These are phyloP conservation scores for Euryodendron excelsum DNA, from an alignment of 148 eudicot species.

Conservation along the genomic window DNA sequence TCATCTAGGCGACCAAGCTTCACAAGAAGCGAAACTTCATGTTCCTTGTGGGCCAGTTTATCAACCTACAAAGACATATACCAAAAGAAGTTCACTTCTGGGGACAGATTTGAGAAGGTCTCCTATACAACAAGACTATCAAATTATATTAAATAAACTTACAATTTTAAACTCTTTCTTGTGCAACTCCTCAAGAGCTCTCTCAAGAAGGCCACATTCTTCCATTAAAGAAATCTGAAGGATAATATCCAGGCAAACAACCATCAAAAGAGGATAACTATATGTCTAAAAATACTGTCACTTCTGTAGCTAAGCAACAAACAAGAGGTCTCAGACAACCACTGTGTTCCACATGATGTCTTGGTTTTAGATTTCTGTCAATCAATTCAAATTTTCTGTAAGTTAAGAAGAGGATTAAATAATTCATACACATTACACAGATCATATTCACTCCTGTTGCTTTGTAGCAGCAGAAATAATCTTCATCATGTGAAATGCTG, in stretches of 20 bases:
- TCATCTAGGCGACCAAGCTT: conserved; percentile 73
- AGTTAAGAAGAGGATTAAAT: no score
- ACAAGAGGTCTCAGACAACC: neutral
- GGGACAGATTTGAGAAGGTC: neutral
- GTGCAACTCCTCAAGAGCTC: conserved; percentile 79
- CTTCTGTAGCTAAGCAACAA: neutral
- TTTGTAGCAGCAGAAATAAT: no score
- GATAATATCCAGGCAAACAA: conserved; percentile 11
- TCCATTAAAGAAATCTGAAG: conserved; percentile 76
- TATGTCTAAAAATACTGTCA: neutral
- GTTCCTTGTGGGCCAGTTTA: conserved; percentile 82
- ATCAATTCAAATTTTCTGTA: no score
- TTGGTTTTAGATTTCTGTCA: neutral
- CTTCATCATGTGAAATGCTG: no score
- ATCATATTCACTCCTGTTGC: no score
- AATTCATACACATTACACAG: no score
- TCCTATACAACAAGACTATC: neutral
- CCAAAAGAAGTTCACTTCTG: conserved; percentile 7
- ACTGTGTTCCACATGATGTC: neutral
- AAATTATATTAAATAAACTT: conserved; percentile 28
- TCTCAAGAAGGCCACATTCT: conserved; percentile 78
- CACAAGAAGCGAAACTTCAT: conserved; percentile 79
- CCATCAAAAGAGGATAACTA: neutral
- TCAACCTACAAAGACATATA: conserved; percentile 53
- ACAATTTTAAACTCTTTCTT: conserved; percentile 79